These are phyloP conservation scores for Penicillium argentinense DNA, from an alignment of 495 filamentous ascomycete species.

Conservation along the genomic window DNA sequence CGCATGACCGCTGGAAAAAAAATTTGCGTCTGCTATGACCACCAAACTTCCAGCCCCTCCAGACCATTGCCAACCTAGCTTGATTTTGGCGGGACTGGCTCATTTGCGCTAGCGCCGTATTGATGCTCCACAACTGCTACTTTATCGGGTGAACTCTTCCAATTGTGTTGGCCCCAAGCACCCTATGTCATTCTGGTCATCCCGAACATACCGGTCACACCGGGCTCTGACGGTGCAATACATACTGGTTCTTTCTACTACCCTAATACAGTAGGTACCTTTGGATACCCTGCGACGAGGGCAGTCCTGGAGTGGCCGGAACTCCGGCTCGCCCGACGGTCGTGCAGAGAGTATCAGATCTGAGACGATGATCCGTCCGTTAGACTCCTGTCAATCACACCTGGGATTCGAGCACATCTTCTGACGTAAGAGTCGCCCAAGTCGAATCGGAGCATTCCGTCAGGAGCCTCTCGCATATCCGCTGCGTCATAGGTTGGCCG, in stretches of 20 bases:
- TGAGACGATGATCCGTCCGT: conserved; percentile 14
- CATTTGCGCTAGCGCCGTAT: neutral
- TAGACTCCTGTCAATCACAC: conserved; percentile 16
- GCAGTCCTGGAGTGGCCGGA: no score
- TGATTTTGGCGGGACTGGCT: neutral
- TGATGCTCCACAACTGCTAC: neutral
- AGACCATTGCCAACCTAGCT: neutral
- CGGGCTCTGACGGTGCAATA: no score
- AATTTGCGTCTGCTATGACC: neutral
- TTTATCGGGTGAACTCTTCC: neutral
- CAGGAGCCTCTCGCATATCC: conserved; percentile 5
- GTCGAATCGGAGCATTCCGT: conserved; percentile 20
- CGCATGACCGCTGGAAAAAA: neutral
- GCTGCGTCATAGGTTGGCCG: conserved; percentile 13
- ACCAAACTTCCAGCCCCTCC: conserved; percentile 1
- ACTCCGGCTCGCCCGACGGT: no score
- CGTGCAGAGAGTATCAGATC: conserved; percentile 23
- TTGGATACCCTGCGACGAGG: no score
- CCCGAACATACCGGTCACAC: neutral
- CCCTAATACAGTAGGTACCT: neutral
- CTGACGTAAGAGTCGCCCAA: conserved; percentile 14
- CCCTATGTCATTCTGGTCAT: no score
- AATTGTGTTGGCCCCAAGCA: neutral
- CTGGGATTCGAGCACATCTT: neutral
- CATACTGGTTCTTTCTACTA: no score